phyloP scores from a whole-genome alignment of 805 yeast genomes.

The Ogataea saltuana region DNA sequence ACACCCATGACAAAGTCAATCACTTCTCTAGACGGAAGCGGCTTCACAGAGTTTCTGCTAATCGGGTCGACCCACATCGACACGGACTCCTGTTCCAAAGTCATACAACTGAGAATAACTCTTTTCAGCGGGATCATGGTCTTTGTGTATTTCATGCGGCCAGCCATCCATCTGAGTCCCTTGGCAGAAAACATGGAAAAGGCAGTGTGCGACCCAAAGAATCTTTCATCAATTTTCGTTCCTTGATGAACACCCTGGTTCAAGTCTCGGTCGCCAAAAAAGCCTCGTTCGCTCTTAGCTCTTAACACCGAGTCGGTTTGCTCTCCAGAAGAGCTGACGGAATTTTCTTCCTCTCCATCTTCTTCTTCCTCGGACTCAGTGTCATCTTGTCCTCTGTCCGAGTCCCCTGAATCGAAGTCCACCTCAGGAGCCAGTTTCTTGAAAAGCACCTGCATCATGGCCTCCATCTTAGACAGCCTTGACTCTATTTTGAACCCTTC shows the following conservation, averaged over 20 bases:
- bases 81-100: conserved; percentile 22
- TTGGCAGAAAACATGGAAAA: conserved; percentile 42
- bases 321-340: no score
- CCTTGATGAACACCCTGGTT: conserved; percentile 1
- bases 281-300: background rate
- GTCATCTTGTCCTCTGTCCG: no score
- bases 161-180: conserved; percentile 44
- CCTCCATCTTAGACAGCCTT: conserved; percentile 37
- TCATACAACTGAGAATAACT: conserved; percentile 23
- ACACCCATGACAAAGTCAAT: conserved; percentile 19
- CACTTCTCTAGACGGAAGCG: conserved; percentile 35
- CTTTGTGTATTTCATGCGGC: conserved; percentile 18
- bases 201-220: conserved; percentile 32
- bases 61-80: conserved; percentile 39
- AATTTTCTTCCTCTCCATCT: no score
- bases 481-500: conserved; percentile 21
- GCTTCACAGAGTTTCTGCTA: conserved; percentile 25
- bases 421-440: conserved; percentile 20
- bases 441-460: conserved; percentile 33
- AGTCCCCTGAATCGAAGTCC: background rate
- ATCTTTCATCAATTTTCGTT: conserved; percentile 13
- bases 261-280: no score
- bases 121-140: conserved; percentile 27
- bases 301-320: no score
- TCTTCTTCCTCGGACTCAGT: background rate